Conservation (phyloP, 83 land plant species). For the Picea abies region DNA sequence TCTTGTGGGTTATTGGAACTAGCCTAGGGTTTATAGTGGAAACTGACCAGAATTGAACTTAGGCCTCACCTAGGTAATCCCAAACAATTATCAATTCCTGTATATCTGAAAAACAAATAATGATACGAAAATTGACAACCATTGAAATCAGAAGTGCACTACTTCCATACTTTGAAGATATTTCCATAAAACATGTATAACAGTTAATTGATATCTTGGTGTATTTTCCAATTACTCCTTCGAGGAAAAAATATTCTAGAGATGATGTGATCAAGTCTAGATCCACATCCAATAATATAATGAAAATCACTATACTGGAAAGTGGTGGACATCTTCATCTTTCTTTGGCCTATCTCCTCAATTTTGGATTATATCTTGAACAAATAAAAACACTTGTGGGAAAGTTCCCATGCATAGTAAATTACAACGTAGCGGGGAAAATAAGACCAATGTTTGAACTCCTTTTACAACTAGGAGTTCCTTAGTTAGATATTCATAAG, state of each 20-base stretch:
- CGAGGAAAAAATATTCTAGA: neutral
- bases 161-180: slow-evolving; percentile 65
- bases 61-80: no score
- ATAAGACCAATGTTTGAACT: slow-evolving; percentile 65
- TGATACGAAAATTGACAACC: slow-evolving; percentile 79
- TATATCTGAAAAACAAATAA: no score
- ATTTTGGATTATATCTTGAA: slow-evolving; percentile 52
- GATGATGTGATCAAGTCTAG: neutral
- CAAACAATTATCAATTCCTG: no score
- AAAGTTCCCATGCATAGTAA: slow-evolving; percentile 59
- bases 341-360: slow-evolving; percentile 43
- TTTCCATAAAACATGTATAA: slow-evolving; percentile 55
- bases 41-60: no score
- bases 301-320: slow-evolving; percentile 40
- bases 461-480: slow-evolving; percentile 67
- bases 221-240: slow-evolving; percentile 69
- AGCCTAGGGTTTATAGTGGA: no score
- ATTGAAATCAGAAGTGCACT: slow-evolving; percentile 74
- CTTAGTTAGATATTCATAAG: slow-evolving; percentile 46
- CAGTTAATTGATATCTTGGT: slow-evolving; percentile 47
- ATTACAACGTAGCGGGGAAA: slow-evolving; percentile 69
- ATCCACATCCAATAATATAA: slow-evolving; percentile 24
- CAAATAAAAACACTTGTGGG: slow-evolving; percentile 49
- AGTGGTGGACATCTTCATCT: slow-evolving; percentile 44
- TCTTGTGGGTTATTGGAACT: no score